These are phyloP conservation scores for Diaporthe australafricana DNA, from an alignment of 2,329 filamentous ascomycete genomes.

Conservation along the genomic window DNA sequence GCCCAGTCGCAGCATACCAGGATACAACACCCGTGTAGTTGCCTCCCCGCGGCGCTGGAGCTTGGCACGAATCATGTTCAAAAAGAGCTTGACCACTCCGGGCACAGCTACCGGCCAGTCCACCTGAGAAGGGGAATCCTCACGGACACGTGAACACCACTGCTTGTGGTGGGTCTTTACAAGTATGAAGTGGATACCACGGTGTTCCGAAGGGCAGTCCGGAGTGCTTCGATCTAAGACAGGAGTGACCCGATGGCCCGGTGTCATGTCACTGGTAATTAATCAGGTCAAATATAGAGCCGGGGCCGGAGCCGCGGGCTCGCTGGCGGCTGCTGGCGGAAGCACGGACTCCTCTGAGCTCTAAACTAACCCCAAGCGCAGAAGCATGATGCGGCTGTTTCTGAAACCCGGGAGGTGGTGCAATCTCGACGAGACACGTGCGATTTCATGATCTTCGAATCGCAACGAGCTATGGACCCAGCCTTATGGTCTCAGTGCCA, in stretches of 20 bases:
- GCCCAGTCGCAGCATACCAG: not conserved
- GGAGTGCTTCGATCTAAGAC: constrained; percentile 25
- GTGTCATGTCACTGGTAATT: constrained; percentile 9
- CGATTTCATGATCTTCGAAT: constrained; percentile 27
- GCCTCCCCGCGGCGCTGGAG: constrained; percentile 12
- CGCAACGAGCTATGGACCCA: constrained; percentile 13
- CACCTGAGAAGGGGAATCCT: not conserved
- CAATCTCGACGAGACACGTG: constrained; percentile 30
- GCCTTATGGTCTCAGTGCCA: constrained; percentile 19
- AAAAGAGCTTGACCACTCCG: constrained; percentile 17
- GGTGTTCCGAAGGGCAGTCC: constrained; percentile 6
- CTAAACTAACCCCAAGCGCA: not conserved
- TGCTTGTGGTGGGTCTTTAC: not conserved
- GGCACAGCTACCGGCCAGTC: constrained; percentile 6
- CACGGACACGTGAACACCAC: constrained; percentile 12
- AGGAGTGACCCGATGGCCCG: constrained; percentile 21
- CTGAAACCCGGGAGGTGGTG: constrained; percentile 17
- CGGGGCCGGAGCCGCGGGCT: constrained; percentile 23
- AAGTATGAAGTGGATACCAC: not conserved
- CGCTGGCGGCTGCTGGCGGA: constrained; percentile 8
- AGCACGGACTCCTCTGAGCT: constrained; percentile 27
- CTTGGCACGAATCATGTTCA: constrained; percentile 19
- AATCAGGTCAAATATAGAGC: constrained; percentile 24
- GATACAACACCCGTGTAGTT: not conserved
- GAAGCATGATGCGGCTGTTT: constrained; percentile 20